Percentiles rank a stretch among this genome's conserved stretches.
Conservation (phyloP, 768 basidiomycete species). For the Porpolomopsis calyptriformis region DNA sequence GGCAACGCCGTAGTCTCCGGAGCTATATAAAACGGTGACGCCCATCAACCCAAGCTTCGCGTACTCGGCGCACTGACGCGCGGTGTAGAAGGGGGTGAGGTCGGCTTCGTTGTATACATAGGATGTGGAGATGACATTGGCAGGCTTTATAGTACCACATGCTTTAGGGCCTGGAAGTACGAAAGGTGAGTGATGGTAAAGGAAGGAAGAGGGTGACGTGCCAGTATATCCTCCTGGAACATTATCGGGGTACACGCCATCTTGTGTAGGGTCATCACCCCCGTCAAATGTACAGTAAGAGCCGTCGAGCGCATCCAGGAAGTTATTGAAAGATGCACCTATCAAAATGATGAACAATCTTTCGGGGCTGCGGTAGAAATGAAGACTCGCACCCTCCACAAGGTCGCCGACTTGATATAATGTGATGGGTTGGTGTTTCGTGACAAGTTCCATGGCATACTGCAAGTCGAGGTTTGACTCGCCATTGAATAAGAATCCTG, state of each 20-base stretch:
- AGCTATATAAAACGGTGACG: slow-evolving; percentile 46
- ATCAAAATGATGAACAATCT: not conserved
- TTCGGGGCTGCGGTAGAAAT: slow-evolving; percentile 8
- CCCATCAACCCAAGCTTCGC: slow-evolving; percentile 54
- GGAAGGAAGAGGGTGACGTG: slow-evolving; percentile 8
- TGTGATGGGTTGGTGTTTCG: slow-evolving; percentile 20
- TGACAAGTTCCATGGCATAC: slow-evolving; percentile 33
- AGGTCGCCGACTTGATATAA: slow-evolving; percentile 24
- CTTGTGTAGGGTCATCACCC: slow-evolving; percentile 23
- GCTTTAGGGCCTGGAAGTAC: slow-evolving; percentile 4
- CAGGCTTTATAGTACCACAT: slow-evolving; percentile 28
- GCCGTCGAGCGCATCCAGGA: slow-evolving; percentile 27
- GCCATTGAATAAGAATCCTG: slow-evolving; percentile 19
- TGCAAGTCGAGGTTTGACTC: slow-evolving; percentile 37
- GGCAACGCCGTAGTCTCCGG: slow-evolving; percentile 49
- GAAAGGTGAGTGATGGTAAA: not conserved
- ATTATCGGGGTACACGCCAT: slow-evolving; percentile 18
- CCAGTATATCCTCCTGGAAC: slow-evolving; percentile 21
- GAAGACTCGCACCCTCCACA: slow-evolving; percentile 8
- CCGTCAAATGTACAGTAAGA: slow-evolving; percentile 27
- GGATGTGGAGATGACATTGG: slow-evolving; percentile 35
- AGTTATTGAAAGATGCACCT: slow-evolving; percentile 23
- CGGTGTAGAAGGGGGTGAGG: slow-evolving; percentile 23
- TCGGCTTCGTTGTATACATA: slow-evolving; percentile 28
- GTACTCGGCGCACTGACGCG: slow-evolving; percentile 37